Evolutionary conservation across 2,329 filamentous ascomycete genomes (phyloP).

Genomic region (Passalora sequoiae): DNA sequence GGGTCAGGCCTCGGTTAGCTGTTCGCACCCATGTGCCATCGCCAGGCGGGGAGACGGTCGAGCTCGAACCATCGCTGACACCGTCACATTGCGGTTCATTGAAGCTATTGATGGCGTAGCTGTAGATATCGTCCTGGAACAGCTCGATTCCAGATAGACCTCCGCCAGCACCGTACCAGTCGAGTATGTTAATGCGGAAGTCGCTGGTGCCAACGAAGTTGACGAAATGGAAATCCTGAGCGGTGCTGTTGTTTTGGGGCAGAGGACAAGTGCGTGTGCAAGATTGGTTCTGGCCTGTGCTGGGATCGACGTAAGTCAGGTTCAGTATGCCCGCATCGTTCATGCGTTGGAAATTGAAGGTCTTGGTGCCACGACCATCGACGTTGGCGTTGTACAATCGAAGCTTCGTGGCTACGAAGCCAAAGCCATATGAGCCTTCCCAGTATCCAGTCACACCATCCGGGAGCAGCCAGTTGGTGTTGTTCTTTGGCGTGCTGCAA

Average conservation of each 20-base stretch:
- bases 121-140: constrained; percentile 63
- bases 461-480: constrained; percentile 75
- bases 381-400: constrained; percentile 82
- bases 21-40: constrained; percentile 61
- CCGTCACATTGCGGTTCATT: constrained; percentile 80
- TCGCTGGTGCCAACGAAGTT: constrained; percentile 81
- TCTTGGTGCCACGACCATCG: constrained; percentile 75
- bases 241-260: constrained; percentile 60
- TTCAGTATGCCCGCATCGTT: constrained; percentile 94
- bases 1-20: constrained; percentile 60
- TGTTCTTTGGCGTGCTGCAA: constrained; percentile 66
- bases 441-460: constrained; percentile 75
- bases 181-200: constrained; percentile 79
- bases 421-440: constrained; percentile 76
- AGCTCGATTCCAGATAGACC: constrained; percentile 82
- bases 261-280: constrained; percentile 86
- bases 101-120: constrained; percentile 80
- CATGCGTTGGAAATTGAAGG: constrained; percentile 78
- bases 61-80: constrained; percentile 56
- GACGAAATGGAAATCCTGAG: constrained; percentile 88
- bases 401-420: constrained; percentile 80
- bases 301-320: constrained; percentile 76
- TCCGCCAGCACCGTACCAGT: constrained; percentile 79
- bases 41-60: constrained; percentile 51
- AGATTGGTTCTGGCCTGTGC: constrained; percentile 56